Base-by-base conservation (phyloP, 345 rosid species). In the Populus deltoides region DNA sequence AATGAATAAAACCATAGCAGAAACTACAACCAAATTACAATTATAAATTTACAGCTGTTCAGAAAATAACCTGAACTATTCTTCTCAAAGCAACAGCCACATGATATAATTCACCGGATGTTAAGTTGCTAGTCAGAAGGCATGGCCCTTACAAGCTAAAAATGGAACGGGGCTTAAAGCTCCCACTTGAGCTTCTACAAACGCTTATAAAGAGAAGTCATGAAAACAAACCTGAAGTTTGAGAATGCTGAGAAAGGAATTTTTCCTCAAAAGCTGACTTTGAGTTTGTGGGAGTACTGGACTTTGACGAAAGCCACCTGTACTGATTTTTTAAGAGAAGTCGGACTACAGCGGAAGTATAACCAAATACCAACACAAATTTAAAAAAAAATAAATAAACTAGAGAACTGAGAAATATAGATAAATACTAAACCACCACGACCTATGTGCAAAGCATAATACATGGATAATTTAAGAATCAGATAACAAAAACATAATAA, bases 291-390 rank as follows among this genome's bases (percentile, higher is more conserved):
- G 84, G 78, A 85, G 84, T 77, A 83, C 87, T 86, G 63, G 97
- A 89, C 87, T 92, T 93, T 80, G 97, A 89, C 78, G 99, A 96
- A 85, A 96, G 92, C 99, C 99, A 93, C 94, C 94, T 91, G 89
- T 96, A 96, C 99, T 96, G 97, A 85, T 84, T 86, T 79, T 31
- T 73, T 83, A 27, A 75, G 62, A 85, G 73, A 85, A 73, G 68
- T 31, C 66, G 86, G 78, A 76, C 69, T 84, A 70, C 61, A n/a
- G 51, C 27, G 38, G 59, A 68, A 75, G 69, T 43, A 77, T 73
- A 57, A 71, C 59, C 62, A 66, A 74, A 65, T 72, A 45, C 27
- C 74, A 79, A 76, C 51, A 77, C 67, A 29, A 51, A 55, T 35
- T 41, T 31, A 72, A 43, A 57, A 31, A 70, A 31, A 39, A 27